Evolutionary conservation across 1,284 basidiomycete species (phyloP).

Genomic region (Apiotrichum sp.): DNA sequence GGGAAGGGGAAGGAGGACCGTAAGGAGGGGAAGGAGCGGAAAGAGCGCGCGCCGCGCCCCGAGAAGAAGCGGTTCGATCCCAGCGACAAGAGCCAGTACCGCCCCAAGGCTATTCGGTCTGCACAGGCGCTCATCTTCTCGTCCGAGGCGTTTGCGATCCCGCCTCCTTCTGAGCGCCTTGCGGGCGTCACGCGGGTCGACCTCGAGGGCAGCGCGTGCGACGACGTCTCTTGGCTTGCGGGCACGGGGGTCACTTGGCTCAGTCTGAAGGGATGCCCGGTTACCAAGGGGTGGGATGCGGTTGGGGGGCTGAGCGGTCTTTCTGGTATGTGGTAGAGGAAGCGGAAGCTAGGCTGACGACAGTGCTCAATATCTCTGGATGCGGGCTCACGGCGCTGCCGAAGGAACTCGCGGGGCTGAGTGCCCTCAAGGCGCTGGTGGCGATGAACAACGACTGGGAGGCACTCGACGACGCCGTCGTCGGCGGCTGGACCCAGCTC

Average conservation of each 20-base stretch:
- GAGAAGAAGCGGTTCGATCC: conserved; percentile 5
- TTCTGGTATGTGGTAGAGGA: conserved; percentile 23
- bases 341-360: not conserved
- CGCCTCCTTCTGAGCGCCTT: conserved; percentile 28
- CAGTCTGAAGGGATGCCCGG: conserved; percentile 32
- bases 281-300: conserved; percentile 33
- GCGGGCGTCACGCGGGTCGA: conserved; percentile 33
- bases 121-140: conserved; percentile 34
- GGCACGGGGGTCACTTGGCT: conserved; percentile 36
- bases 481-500: conserved; percentile 33
- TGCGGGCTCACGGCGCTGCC: conserved; percentile 30
- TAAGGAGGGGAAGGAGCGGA: not conserved
- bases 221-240: conserved; percentile 34
- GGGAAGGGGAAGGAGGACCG: too few species aligned
- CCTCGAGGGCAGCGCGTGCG: conserved; percentile 30
- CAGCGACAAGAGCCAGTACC: conserved; percentile 18
- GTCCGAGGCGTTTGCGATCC: conserved; percentile 26
- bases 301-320: conserved; percentile 31
- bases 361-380: conserved; percentile 41
- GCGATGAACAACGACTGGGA: conserved; percentile 42
- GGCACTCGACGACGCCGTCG: conserved; percentile 25
- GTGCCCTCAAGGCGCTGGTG: conserved; percentile 40
- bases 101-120: conserved; percentile 38
- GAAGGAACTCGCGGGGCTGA: conserved; percentile 16
- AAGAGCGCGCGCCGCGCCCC: not conserved